Conservation (phyloP, 768 basidiomycete genomes). For the Amanita polypyramis region DNA sequence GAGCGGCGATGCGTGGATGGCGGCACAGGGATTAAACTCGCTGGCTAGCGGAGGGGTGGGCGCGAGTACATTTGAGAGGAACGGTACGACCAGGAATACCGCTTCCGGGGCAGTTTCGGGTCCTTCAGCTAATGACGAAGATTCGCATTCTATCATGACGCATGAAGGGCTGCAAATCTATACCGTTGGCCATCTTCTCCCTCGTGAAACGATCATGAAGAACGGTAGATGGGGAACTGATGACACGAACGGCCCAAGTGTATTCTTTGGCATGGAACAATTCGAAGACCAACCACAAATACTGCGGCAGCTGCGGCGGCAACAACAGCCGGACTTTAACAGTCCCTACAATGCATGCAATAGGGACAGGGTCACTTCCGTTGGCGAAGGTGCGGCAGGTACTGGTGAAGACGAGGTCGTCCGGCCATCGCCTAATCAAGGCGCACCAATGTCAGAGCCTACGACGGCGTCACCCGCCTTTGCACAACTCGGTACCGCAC, state of each 20-base stretch:
- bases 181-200: conserved; percentile 70
- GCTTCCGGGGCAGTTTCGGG: conserved; percentile 8
- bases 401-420: conserved; percentile 18
- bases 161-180: conserved; percentile 73
- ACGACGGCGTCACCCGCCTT: conserved; percentile 11
- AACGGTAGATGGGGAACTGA: conserved; percentile 59
- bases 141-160: conserved; percentile 14
- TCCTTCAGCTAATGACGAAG: conserved; percentile 9
- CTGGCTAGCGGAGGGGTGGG: background rate
- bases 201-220: conserved; percentile 39
- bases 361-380: background rate
- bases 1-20: conserved; percentile 5
- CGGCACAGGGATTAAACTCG: background rate
- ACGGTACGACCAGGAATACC: background rate
- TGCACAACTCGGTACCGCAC: conserved; percentile 14
- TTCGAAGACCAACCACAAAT: conserved; percentile 12
- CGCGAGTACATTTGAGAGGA: background rate
- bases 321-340: conserved; percentile 8
- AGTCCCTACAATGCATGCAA: background rate
- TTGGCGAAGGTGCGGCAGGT: background rate
- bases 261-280: conserved; percentile 15
- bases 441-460: conserved; percentile 13
- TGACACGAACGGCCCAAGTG: conserved; percentile 16
- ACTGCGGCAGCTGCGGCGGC: conserved; percentile 14
- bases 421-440: conserved; percentile 21